Evolutionary conservation across 2,329 filamentous ascomycete genomes (phyloP).

Genomic region (Clarireedia hainanense): DNA sequence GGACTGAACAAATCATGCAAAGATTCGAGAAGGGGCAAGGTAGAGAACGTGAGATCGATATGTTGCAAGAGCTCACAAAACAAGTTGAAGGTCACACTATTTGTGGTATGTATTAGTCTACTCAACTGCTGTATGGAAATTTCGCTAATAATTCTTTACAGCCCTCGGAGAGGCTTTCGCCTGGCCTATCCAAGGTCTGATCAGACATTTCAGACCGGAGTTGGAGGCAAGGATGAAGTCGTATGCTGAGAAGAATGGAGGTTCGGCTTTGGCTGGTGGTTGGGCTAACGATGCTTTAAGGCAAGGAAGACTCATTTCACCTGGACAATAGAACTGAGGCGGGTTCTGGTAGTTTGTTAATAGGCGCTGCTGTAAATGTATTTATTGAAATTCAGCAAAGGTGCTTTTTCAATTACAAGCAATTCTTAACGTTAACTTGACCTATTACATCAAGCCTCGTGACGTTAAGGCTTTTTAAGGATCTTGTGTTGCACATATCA

Average conservation of each 20-base stretch:
- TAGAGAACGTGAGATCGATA: conserved; percentile 89
- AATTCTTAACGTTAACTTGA: background rate
- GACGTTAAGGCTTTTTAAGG: too few relatives aligned
- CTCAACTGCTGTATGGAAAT: background rate
- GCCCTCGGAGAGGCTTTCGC: conserved; percentile 95
- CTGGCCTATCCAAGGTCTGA: conserved; percentile 96
- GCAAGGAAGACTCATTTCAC: conserved; percentile 78
- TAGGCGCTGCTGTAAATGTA: conserved; percentile 23
- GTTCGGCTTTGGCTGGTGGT: conserved; percentile 73
- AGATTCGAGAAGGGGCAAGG: conserved; percentile 90
- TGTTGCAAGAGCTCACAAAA: conserved; percentile 98
- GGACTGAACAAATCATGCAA: conserved; percentile 98
- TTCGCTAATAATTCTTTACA: conserved; percentile 29
- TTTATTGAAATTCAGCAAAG: conserved; percentile 23
- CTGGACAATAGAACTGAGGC: conserved; percentile 66
- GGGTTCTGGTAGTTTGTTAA: conserved; percentile 17
- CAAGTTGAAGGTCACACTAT: conserved; percentile 99
- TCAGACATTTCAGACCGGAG: conserved; percentile 95
- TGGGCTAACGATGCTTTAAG: conserved; percentile 70
- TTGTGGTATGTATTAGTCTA: conserved; percentile 57
- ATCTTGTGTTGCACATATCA: background rate
- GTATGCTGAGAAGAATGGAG: conserved; percentile 65
- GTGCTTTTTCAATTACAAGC: conserved; percentile 9
- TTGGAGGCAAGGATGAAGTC: conserved; percentile 84
- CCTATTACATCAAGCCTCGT: too few relatives aligned